These are phyloP conservation scores for Fusarium hainanense DNA, from an alignment of 2,329 filamentous ascomycete species.

Conservation along the genomic window DNA sequence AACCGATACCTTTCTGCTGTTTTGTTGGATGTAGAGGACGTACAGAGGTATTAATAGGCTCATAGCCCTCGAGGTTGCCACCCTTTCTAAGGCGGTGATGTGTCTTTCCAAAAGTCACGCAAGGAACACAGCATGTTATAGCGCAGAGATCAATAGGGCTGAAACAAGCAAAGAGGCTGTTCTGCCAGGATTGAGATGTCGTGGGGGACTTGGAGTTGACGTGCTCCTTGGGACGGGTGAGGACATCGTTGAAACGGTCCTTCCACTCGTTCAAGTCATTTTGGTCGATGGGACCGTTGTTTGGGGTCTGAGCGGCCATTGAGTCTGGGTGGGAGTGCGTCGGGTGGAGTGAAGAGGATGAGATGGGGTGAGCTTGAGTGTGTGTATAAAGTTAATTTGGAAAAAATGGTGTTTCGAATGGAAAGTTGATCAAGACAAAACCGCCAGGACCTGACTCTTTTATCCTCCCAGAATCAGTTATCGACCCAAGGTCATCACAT, in stretches of 20 bases:
- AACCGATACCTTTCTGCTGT: too few species aligned
- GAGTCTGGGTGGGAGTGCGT: not conserved
- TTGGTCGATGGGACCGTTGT: conserved; percentile 54
- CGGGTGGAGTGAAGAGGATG: not conserved
- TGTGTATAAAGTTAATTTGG: not conserved
- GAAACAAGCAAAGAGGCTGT: conserved; percentile 58
- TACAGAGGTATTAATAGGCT: conserved; percentile 61
- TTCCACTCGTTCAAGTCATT: conserved; percentile 59
- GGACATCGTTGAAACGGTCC: conserved; percentile 56
- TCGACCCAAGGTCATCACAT: not conserved
- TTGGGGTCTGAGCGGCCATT: conserved; percentile 39
- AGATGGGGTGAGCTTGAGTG: not conserved
- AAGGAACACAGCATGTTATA: conserved; percentile 59
- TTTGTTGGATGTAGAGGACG: conserved; percentile 15
- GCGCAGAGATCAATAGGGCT: conserved; percentile 57
- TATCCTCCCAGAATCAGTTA: not conserved
- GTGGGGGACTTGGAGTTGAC: conserved; percentile 57
- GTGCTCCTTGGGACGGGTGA: conserved; percentile 56
- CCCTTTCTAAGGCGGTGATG: conserved; percentile 58
- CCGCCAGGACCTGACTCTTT: not conserved
- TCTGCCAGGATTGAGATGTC: conserved; percentile 53
- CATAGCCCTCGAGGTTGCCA: conserved; percentile 55
- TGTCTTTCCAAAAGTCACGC: conserved; percentile 62
- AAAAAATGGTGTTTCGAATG: conserved; percentile 1
- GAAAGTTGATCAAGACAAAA: not conserved